Evolutionary conservation across 257 asterid species (phyloP).

Genomic region (Marsdenia floribunda): DNA sequence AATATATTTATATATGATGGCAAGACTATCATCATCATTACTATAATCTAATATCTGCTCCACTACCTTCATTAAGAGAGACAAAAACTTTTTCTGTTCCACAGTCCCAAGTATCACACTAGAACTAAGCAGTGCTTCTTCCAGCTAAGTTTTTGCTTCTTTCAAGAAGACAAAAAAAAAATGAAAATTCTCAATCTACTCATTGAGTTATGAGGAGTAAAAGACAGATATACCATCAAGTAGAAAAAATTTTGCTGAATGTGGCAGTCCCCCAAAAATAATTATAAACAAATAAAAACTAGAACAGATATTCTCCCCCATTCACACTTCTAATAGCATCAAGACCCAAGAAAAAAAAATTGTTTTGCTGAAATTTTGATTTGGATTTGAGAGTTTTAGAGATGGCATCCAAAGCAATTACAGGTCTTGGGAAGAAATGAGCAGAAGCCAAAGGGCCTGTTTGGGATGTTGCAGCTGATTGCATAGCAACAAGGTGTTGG

Average conservation of each 20-base stretch:
- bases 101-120: constrained; percentile 16
- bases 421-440: constrained; percentile 85
- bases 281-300: constrained; percentile 25
- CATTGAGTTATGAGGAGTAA: constrained; percentile 20
- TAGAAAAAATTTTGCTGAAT: constrained; percentile 36
- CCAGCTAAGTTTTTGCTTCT: constrained; percentile 27
- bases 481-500: constrained; percentile 87
- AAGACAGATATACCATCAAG: constrained; percentile 18
- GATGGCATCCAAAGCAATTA: constrained; percentile 75
- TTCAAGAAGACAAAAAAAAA: neutral
- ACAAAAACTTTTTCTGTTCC: constrained; percentile 19
- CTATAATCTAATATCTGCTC: constrained; percentile 16
- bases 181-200: constrained; percentile 4
- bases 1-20: constrained; percentile 1
- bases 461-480: constrained; percentile 83
- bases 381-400: constrained; percentile 14
- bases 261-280: constrained; percentile 39
- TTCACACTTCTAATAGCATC: constrained; percentile 31
- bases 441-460: constrained; percentile 85
- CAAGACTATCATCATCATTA: constrained; percentile 5
- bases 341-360: constrained; percentile 16
- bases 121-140: constrained; percentile 7
- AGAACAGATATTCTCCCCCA: constrained; percentile 35
- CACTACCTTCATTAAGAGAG: constrained; percentile 18
- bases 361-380: constrained; percentile 5